Conservation (phyloP, 495 filamentous ascomycete species). For the Aspergillus leporis region DNA sequence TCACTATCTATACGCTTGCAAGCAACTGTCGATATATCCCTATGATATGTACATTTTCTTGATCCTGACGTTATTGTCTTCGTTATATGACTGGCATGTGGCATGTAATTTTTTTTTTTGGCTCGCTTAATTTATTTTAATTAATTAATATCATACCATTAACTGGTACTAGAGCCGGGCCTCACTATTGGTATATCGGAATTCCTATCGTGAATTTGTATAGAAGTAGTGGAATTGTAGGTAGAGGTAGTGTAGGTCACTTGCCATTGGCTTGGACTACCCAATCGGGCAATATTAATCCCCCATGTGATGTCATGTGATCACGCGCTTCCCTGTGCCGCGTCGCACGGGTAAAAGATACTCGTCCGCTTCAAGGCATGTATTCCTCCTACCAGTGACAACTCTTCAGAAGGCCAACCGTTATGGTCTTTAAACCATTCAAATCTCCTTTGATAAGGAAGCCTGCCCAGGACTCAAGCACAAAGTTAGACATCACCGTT, state of each 20-base stretch:
- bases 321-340: background rate
- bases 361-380: background rate
- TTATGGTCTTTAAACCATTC: constrained; percentile 51
- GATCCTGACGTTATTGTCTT: background rate
- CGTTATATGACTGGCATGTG: background rate
- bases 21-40: background rate
- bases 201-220: too few relatives aligned
- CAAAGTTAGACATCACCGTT: background rate
- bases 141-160: background rate
- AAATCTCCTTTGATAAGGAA: constrained; percentile 47
- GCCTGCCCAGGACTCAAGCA: constrained; percentile 7
- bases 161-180: background rate
- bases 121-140: background rate
- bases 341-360: background rate
- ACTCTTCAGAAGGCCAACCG: constrained; percentile 9
- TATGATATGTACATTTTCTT: background rate
- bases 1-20: background rate
- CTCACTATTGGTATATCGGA: too few relatives aligned
- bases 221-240: too few relatives aligned
- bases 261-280: background rate
- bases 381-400: background rate
- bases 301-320: background rate
- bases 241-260: too few relatives aligned
- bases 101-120: background rate
- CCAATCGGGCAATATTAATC: background rate